Evolutionary conservation across 2,329 filamentous ascomycete species (phyloP).

Genomic region (Beauveria varroae): DNA sequence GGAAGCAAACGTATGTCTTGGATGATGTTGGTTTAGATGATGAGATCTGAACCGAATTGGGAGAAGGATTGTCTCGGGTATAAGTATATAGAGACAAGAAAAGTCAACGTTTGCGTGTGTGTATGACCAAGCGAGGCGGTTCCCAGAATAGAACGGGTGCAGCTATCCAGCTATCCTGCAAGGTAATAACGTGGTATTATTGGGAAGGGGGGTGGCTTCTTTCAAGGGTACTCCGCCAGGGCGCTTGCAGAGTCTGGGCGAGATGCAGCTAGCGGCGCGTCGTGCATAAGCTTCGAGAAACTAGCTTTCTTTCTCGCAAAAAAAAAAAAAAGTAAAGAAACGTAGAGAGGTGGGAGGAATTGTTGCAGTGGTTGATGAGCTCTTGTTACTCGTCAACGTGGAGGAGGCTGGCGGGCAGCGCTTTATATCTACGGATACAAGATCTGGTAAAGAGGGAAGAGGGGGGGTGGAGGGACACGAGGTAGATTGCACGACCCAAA

Average conservation of each 20-base stretch:
- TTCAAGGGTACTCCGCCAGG: neutral
- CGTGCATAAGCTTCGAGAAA: neutral
- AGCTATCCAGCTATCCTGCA: neutral
- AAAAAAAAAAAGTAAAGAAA: neutral
- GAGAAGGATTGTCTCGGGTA: constrained; percentile 10
- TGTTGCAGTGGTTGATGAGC: neutral
- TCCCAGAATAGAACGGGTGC: constrained; percentile 9
- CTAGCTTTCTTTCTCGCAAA: neutral
- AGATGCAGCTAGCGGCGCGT: neutral
- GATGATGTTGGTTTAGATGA: constrained; percentile 1
- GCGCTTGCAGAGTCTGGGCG: constrained; percentile 10
- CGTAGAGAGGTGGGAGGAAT: too few relatives aligned
- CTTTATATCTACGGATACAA: too few relatives aligned
- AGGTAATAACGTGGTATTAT: constrained; percentile 3
- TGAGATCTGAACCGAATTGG: constrained; percentile 6
- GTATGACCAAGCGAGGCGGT: neutral
- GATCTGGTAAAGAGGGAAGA: too few relatives aligned
- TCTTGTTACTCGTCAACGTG: too few relatives aligned
- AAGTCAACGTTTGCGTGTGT: neutral
- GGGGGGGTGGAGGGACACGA: too few relatives aligned
- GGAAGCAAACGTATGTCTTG: neutral
- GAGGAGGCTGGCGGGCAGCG: too few relatives aligned
- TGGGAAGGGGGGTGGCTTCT: neutral
- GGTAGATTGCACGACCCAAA: neutral
- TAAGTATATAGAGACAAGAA: neutral